Evolutionary conservation across 345 rosid genomes (phyloP).

Genomic region (Murraya paniculata): DNA sequence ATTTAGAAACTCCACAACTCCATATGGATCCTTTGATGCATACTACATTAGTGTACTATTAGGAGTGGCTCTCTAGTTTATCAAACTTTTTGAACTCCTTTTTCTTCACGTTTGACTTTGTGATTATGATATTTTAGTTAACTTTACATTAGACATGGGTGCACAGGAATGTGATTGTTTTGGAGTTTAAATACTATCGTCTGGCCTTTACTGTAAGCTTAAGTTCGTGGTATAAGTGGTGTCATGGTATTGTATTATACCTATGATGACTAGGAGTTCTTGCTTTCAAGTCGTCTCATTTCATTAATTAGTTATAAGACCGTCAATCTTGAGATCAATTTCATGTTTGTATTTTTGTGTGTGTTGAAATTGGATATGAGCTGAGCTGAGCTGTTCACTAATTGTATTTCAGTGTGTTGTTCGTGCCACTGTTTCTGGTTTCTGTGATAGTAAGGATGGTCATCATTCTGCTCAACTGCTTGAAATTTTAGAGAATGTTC

Average conservation of each 20-base stretch:
- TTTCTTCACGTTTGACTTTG: background rate
- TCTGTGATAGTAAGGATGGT: slow-evolving; percentile 37
- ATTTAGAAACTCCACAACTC: background rate
- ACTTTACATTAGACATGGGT: background rate
- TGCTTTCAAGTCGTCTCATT: background rate
- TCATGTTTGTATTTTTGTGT: background rate
- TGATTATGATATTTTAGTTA: background rate
- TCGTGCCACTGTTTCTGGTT: slow-evolving; percentile 66
- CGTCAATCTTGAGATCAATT: background rate
- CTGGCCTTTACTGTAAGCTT: background rate
- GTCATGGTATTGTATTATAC: background rate
- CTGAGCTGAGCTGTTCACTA: slow-evolving; percentile 24
- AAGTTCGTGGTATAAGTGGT: background rate
- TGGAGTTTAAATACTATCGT: background rate
- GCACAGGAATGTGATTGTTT: background rate
- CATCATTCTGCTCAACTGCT: slow-evolving; percentile 38
- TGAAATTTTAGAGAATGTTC: slow-evolving; percentile 40
- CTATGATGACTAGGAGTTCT: background rate
- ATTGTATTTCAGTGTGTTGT: slow-evolving; percentile 63
- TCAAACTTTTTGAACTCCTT: background rate
- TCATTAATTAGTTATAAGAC: background rate
- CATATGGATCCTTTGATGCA: background rate
- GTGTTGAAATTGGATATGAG: slow-evolving; percentile 6
- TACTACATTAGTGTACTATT: background rate
- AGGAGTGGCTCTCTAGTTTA: background rate